Evolutionary conservation across 176 grass and related monocot species (phyloP).

Genomic region (Pontederia crassipes): DNA sequence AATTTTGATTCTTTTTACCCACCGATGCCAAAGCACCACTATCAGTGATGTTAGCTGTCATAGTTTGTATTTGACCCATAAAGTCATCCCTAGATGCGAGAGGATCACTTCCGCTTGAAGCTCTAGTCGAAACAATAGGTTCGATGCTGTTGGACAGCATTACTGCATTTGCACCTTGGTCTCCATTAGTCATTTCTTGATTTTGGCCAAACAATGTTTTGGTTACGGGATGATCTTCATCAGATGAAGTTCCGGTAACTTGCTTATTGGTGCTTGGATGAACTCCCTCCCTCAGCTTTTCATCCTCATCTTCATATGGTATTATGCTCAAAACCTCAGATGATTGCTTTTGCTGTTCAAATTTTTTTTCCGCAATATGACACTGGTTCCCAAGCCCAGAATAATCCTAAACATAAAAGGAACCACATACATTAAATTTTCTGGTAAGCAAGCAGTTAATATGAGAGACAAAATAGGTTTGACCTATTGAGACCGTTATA

Average conservation of each 20-base stretch:
- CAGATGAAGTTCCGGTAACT: not conserved
- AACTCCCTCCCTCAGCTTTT: not conserved
- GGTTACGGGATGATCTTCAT: not conserved
- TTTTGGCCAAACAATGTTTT: not conserved
- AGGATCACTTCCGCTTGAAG: constrained; percentile 8
- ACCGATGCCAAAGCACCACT: constrained; percentile 17
- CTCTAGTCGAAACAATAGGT: constrained; percentile 4
- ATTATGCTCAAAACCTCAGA: not conserved
- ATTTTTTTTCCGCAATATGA: not conserved
- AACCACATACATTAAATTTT: too few species aligned
- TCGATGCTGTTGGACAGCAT: constrained; percentile 10
- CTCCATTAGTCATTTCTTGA: not conserved
- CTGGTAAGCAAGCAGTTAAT: not conserved
- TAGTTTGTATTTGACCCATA: constrained; percentile 16
- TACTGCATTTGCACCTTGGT: constrained; percentile 19
- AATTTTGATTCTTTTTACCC: constrained; percentile 5
- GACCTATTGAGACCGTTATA: not conserved
- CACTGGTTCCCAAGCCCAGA: not conserved
- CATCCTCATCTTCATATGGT: not conserved
- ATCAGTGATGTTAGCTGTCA: not conserved
- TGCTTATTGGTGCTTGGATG: not conserved
- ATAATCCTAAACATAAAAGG: not conserved
- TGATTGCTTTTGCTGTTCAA: not conserved
- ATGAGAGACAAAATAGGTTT: not conserved
- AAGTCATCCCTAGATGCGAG: constrained; percentile 19